phyloP scores from a whole-genome alignment of 805 yeast species.

The Candida maltosa region DNA sequence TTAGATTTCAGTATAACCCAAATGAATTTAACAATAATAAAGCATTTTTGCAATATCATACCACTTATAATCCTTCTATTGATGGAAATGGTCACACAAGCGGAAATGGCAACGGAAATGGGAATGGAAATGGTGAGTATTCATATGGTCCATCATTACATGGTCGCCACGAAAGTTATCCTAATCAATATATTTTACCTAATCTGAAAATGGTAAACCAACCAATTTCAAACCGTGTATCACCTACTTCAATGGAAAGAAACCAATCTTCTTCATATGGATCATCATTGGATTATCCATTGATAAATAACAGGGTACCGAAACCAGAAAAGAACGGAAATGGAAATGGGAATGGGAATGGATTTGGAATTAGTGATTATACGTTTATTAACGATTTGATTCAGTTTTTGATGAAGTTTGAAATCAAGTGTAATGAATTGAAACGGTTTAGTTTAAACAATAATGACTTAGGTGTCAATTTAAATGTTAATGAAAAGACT shows the following conservation, averaged over 20 bases:
- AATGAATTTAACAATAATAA: slow-evolving; percentile 1
- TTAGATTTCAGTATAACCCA: neutral
- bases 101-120: too few species aligned
- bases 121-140: slow-evolving; percentile 4
- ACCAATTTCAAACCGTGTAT: neutral
- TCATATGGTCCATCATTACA: slow-evolving; percentile 3
- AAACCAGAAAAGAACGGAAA: neutral
- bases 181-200: slow-evolving; percentile 6
- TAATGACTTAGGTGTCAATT: neutral
- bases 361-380: slow-evolving; percentile 1
- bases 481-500: slow-evolving; percentile 1
- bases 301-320: neutral
- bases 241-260: slow-evolving; percentile 4
- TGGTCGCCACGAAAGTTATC: slow-evolving; percentile 7
- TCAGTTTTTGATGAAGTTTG: slow-evolving; percentile 8
- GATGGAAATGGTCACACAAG: too few species aligned
- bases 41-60: neutral
- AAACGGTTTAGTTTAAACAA: neutral
- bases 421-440: slow-evolving; percentile 4
- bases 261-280: neutral
- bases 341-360: neutral
- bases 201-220: slow-evolving; percentile 5
- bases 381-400: slow-evolving; percentile 6
- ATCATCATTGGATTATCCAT: slow-evolving; percentile 2
- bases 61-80: too few species aligned